Evolutionary conservation across 2,329 filamentous ascomycete genomes (phyloP), one percentile per base, ranked within the genome.

Genomic region (Colletotrichum theobromicola): DNA sequence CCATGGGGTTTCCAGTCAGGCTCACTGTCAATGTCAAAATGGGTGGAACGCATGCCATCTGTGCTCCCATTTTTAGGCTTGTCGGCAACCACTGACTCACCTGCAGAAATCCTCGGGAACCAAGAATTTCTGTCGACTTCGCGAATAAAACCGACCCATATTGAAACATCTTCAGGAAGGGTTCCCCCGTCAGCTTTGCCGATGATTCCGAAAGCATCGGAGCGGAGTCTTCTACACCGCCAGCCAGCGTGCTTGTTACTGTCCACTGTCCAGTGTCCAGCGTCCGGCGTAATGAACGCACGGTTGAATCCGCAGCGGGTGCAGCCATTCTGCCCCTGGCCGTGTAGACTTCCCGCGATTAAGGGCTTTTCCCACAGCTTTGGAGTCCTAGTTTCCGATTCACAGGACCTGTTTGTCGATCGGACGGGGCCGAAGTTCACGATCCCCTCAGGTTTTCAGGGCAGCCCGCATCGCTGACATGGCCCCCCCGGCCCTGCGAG

Each of bases 401-500:
- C 16, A 72, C 57, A 37, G 55, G 34, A 67, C 55, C 21, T 28
- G 16, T 53, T 72, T 34, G 57, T 57, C 62, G 68, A 75, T 75
- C 68, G 72, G 72, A 67, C 62, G 63, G 61, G 55, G 21, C 72
- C 55, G 72, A 50, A 75, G 21, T 63, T 72, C 68, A 62, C 72
- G 72, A 75, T 75, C 68, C 34, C 62, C 42, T 75, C 68, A 67
- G 13, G 9, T 63, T 58, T 67, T 30, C 72, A 58, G 62, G 68
- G 62, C 68, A 62, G 46, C 60, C 72, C 28, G 72, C 68, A 75
- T 75, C 72, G 72, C 61, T 26, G 34, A 57, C 60, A 34, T 34
- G 55, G 28, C 26, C 50, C 70, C 70, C 46, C 58, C 21, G 60
- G 66, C 60, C 35, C 66, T 63, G n/a, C 62, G 62, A 63, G 60